Evolutionary conservation across 2,329 filamentous ascomycete species (phyloP), one percentile per base, ranked within the genome.

Genomic region (Sordariomycetes sp.): DNA sequence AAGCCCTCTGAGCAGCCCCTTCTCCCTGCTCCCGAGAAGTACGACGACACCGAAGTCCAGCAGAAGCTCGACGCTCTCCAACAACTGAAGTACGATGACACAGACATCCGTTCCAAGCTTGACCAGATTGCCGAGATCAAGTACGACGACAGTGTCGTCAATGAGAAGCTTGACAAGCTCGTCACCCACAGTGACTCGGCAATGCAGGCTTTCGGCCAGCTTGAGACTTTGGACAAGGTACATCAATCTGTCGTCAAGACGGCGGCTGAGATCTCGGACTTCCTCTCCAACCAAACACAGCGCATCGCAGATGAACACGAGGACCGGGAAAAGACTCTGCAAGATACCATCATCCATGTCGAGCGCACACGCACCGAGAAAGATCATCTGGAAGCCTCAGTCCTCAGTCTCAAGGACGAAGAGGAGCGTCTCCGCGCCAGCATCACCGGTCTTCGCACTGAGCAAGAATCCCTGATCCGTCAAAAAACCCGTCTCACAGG

Each of bases 151-250:
- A 35, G 42, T 5, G 39, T 39, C 4, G 49, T 59, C 3, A 54
- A 58, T 11, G 52, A 58, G 37, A 63, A 63, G 42, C 56, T 63
- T 8, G 56, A 63, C 35, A 55, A 50, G 39, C 46, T 82, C 4
- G 65, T 86, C 26, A 73, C 72, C 33, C 76, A 84, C 49, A 76
- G 72, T 21, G 68, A 76, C 18, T 70, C 74, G 15, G 73, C 84
- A 0, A 73, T 73, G 33, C 79, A 86, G 49, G 77, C 83, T 2
- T 74, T 86, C 23, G 68, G 72, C 5, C 85, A 88, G 45, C 72
- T 95, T 30, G 81, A 83, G 41, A 84, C 85, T 17, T 72, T 98
- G 5, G 86, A 95, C 45, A 75, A 87, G 54, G 92, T 96, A 33
- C 86, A 95, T 49, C 72, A 83, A 43, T 84, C 94, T 45, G 86